These are phyloP conservation scores for Raphanus sativus DNA, from an alignment of 345 rosid species.

Conservation along the genomic window DNA sequence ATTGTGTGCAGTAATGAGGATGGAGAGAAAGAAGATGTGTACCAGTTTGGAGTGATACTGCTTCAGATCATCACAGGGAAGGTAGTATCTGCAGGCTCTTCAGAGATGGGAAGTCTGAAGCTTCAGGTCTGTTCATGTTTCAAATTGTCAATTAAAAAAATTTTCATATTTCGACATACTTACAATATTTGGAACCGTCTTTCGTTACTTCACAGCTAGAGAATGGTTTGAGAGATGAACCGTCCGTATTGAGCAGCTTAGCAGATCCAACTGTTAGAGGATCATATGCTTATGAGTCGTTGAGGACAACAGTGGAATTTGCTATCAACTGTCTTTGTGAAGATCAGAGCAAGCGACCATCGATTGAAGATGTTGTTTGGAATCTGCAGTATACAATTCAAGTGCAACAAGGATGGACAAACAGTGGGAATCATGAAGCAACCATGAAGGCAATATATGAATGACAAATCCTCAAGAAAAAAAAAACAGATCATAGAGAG, in stretches of 20 bases:
- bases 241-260: constrained; percentile 46
- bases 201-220: constrained; percentile 51
- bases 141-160: neutral
- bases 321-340: constrained; percentile 67
- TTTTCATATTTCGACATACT: neutral
- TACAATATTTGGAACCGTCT: neutral
- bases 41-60: constrained; percentile 75
- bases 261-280: constrained; percentile 67
- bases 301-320: constrained; percentile 70
- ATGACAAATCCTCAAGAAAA: neutral
- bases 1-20: constrained; percentile 43
- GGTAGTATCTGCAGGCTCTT: constrained; percentile 39
- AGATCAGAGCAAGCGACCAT: constrained; percentile 62
- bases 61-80: constrained; percentile 70
- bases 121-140: constrained; percentile 47
- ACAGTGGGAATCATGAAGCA: constrained; percentile 58
- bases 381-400: constrained; percentile 87
- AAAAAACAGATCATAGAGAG: neutral
- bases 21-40: constrained; percentile 81
- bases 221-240: constrained; percentile 56
- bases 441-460: constrained; percentile 32
- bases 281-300: constrained; percentile 72
- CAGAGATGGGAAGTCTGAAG: constrained; percentile 59
- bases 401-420: constrained; percentile 86
- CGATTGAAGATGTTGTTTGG: constrained; percentile 90